Base-by-base conservation (phyloP, 495 filamentous ascomycete genomes). In the Penicillium riverlandense region DNA sequence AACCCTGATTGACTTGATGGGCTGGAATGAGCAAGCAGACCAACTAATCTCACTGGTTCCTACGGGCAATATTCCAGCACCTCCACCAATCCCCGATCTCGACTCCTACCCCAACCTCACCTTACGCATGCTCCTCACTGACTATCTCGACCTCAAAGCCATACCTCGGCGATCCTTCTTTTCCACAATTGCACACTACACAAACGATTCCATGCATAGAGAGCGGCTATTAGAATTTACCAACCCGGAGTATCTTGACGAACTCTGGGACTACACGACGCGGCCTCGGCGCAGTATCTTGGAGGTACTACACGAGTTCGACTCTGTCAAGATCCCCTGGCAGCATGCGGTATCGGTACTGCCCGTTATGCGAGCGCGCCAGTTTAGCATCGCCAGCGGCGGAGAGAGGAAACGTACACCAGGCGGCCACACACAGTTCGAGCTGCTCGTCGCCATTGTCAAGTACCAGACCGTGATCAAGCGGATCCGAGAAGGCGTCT, bases 221-320 rank as follows among this genome's bases (percentile, higher is more conserved):
- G 87, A 94, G 40, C 81, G 91, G 8, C 76, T 99, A 0, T 52
- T 77, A 2, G 91, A 97, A 50, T 94, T 99, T 49, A 80, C 81
- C 0, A 74, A 83, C 42, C 78, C 85, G 0, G 73, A 83, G 12
- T 85, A 83, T 57, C 74, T 87, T 8, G 89, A 97, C 52, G 94
- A 99, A 48, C 79, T 94, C 12, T 96, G 85, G 68, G 94, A 99
- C 59, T 99, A 97, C 60, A 91, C 90, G 1, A 88, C 89, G 5
- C 84, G 94, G 7, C 91, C 92, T 7, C 82, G 92, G 37, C 82
- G 92, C 35, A 90, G 83, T 48, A 94, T 96, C 50, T 62, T 99
- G 7, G 92, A 99, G 59, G 82, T 95, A 1, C 71, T 99, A 16
- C 79, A 89, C 36, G 92, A 99, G 48, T 97, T 99, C 57, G 75